Evolutionary conservation across 345 rosid genomes (phyloP), one percentile per base, ranked within the genome.

Genomic region (Xanthoceras sorbifolium): DNA sequence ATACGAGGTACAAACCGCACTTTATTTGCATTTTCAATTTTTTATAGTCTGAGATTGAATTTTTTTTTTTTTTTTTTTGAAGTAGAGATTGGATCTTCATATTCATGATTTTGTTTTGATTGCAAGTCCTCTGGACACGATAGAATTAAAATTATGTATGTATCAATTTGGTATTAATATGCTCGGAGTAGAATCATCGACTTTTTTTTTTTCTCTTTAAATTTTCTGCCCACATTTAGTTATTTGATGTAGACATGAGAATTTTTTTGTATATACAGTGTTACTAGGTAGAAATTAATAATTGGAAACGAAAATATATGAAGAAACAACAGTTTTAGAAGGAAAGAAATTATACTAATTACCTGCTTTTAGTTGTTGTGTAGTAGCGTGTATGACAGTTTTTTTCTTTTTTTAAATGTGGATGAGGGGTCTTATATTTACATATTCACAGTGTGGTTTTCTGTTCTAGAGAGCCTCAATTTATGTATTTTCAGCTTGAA

Each of bases 1-100:
- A 67, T 66, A 75, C 64, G 78, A 66, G 78, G 78, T 75, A 67
- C 57, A 9, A 12, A 11, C 1, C 25, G 12, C 32, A 6, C 69
- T 31, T 29, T 46, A 6, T 46, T 64, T 20, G 4, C 15, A 23
- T 71, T 36, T 8, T n/a, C n/a, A n/a, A 5, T 42, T 10, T 5
- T 38, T 0, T 71, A n/a, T n/a, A n/a, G n/a, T n/a, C n/a, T n/a
- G n/a, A n/a, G n/a, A n/a, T n/a, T n/a, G n/a, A n/a, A n/a, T 32
- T 52, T 4, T 17, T 1, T 0, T 54, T 15, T 72, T 57, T 6
- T 17, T 20, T 4, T 3, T 15, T 9, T 44, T 42, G 46, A 22
- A n/a, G 1, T n/a, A 44, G 9, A 55, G 34, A 62, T 62, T 36
- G 26, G 68, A 62, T 62, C 50, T n/a, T 63, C 18, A 28, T 29